Evolutionary conservation across 2,329 filamentous ascomycete species (phyloP), one percentile per base, ranked within the genome.

Genomic region (Fusarium sambucinum): DNA sequence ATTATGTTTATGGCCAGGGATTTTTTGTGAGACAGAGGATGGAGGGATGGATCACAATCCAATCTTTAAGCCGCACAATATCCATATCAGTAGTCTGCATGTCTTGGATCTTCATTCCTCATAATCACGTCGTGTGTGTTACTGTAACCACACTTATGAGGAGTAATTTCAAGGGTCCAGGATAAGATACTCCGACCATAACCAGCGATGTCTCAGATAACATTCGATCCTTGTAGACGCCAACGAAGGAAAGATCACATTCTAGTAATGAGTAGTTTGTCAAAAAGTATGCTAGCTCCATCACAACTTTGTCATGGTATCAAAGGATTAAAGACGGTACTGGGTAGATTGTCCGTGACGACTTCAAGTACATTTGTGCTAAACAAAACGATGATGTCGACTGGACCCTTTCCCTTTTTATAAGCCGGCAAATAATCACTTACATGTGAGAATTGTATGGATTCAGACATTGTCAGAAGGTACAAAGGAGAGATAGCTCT

Each of bases 81-180:
- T 29, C 29, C 30, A 32, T 17, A 48, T 58, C 8, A 50, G 17
- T 32, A 40, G 38, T 44, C 40, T 19, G 14, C 23, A 47, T 42
- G 62, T 69, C 48, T 65, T 29, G 32, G 12, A 38, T 30, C 10
- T 46, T 17, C 66, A 70, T 70, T 68, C 57, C 23, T 51, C 46
- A n/a, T 27, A 8, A 14, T n/a, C 46, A 37, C 46, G 46, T 50
- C 32, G 25, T 47, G 32, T 32, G 30, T 33, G 32, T 33, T 17
- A 12, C 30, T 48, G 27, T 33, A 21, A 48, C 30, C 27, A 27
- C 27, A 27, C 23, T 25, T 7, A 25, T 8, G 27, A 27, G 14
- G 23, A 37, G 25, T 37, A n/a, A 48, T 13, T 48, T 44, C 23
- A 57, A 64, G 45, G 41, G 60, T 47, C 33, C 7, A 44, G 46